phyloP scores from a whole-genome alignment of 2,329 filamentous ascomycete genomes.

The Cordyceps farinosa region DNA sequence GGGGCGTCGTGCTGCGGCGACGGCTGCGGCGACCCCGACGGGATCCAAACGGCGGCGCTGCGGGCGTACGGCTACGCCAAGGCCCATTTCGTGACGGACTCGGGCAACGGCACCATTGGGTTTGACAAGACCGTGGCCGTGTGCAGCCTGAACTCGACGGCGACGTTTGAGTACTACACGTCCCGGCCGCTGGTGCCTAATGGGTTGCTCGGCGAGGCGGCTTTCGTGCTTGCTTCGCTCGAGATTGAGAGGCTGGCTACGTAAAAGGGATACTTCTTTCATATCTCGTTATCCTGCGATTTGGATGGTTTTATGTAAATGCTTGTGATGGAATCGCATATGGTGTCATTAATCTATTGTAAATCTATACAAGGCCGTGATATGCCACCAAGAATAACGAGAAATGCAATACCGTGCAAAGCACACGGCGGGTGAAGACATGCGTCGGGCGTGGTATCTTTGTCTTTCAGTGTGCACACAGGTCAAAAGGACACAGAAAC shows the following conservation, averaged over 20 bases:
- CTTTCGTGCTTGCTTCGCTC: slow-evolving; percentile 36
- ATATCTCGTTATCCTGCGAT: neutral
- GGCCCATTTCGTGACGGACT: slow-evolving; percentile 14
- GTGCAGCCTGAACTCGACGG: slow-evolving; percentile 41
- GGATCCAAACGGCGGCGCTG: slow-evolving; percentile 15
- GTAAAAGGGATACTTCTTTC: neutral
- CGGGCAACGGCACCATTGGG: slow-evolving; percentile 21
- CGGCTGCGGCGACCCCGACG: neutral
- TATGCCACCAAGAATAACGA: neutral
- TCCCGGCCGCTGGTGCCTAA: slow-evolving; percentile 34
- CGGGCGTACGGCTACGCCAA: slow-evolving; percentile 19
- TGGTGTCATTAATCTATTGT: neutral
- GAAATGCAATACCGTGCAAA: neutral
- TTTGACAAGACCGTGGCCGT: slow-evolving; percentile 38
- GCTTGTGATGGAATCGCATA: neutral
- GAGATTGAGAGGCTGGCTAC: slow-evolving; percentile 29
- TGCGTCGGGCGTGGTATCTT: neutral
- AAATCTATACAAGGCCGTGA: neutral
- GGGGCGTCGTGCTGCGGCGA: neutral
- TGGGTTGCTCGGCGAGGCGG: slow-evolving; percentile 36
- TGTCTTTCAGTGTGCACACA: neutral
- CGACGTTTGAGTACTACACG: slow-evolving; percentile 39
- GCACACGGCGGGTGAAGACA: neutral
- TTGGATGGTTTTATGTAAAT: neutral
- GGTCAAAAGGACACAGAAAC: neutral